phyloP scores from a whole-genome alignment of 164 flowering plant species.

The Magnolia kwangsiensis region DNA sequence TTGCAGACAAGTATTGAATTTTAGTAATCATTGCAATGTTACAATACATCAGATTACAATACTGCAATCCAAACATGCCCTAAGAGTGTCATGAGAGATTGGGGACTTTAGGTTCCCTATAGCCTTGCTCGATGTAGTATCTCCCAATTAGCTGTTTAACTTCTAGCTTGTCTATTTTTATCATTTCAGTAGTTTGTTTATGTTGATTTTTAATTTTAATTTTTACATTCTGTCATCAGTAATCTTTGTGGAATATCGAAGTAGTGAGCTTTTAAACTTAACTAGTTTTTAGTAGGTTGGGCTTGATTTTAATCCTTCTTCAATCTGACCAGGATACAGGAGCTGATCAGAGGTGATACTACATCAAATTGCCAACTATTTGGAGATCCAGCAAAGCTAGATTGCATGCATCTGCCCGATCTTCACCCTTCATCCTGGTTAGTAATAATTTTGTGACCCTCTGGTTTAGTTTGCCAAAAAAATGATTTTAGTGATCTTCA shows the following conservation, averaged over 20 bases:
- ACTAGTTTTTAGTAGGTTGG: not conserved
- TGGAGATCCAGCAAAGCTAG: conserved; percentile 54
- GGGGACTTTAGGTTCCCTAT: not conserved
- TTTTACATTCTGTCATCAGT: not conserved
- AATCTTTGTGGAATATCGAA: not conserved
- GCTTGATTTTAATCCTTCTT: not conserved
- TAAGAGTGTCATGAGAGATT: not conserved
- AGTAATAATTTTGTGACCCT: conserved; percentile 17
- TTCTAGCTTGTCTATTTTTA: not conserved
- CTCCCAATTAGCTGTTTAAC: not conserved
- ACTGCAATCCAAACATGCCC: no score
- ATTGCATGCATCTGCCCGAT: conserved; percentile 40
- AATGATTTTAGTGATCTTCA: not conserved
- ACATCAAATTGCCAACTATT: conserved; percentile 23
- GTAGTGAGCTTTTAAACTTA: not conserved
- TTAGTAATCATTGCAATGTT: no score
- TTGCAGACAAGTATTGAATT: no score
- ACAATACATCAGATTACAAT: no score
- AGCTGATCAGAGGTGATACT: conserved; percentile 39
- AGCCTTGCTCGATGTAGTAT: not conserved
- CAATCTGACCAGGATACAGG: conserved; percentile 46
- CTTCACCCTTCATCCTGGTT: conserved; percentile 76
- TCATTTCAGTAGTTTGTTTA: no score
- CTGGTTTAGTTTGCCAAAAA: not conserved
- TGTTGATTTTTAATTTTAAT: no score